Evolutionary conservation across 768 basidiomycete species (phyloP), one percentile per base, ranked within the genome.

Genomic region (Psilocybe subaeruginosa): DNA sequence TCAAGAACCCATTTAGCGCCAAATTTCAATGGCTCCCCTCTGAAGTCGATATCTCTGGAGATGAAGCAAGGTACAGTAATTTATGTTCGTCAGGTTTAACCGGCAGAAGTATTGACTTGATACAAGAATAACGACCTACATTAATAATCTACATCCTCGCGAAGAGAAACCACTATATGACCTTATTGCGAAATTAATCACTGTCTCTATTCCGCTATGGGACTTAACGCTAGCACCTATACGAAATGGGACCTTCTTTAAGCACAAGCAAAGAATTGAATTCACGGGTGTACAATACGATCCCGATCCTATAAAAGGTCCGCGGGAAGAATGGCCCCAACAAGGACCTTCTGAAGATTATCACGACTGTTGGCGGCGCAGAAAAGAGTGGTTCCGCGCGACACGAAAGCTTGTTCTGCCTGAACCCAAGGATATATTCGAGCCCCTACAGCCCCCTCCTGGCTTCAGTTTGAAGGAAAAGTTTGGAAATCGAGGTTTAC

Each of bases 81-180:
- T 39, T 70, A 7, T 31, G 11, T 54, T 4, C 8, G 30, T 0
- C 53, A 8, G 37, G 37, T 11, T 17, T 29, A 19, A 1, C 17
- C 19, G 6, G 1, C 33, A 35, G 23, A 23, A 7, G 17, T 19
- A n/a, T 23, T 43, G 4, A 43, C 7, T 14, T 23, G 29, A 30
- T 27, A n/a, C 8, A n/a, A 76, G 74, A 52, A 73, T 76, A n/a
- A 71, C 62, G 8, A 74, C 72, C 14, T 81, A 82, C 64, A 80
- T 81, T 69, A 81, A 80, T 59, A 79, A 78, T 45, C 68, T 81
- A 14, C 72, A 79, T 59, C 80, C 78, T 2, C 47, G 55, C 8
- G 57, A 60, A 16, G 64, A 68, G 54, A 59, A 59, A 45, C 29
- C 57, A 12, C 71, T 78, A 9, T 75, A 74, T 59, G 12, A 37